Conservation (phyloP, 768 basidiomycete genomes). For the Hemileccinum impolitum region DNA sequence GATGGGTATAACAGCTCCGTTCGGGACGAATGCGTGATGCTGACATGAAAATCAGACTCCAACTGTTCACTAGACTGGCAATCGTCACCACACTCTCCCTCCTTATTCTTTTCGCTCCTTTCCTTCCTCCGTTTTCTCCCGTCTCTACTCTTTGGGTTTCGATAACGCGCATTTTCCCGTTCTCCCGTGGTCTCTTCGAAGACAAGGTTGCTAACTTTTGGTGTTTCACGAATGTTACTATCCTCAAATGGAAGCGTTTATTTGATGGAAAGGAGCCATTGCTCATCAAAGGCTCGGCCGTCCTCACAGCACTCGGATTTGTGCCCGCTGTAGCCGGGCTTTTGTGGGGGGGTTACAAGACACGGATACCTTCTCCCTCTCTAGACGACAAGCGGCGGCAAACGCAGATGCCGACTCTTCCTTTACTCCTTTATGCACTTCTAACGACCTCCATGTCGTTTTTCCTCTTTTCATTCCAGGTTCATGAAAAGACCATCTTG, state of each 20-base stretch:
- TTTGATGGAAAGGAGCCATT: conserved; percentile 39
- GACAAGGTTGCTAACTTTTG: conserved; percentile 98
- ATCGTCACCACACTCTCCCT: conserved; percentile 61
- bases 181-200: conserved; percentile 86
- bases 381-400: not conserved
- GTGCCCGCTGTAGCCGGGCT: conserved; percentile 53
- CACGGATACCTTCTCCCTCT: conserved; percentile 13
- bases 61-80: conserved; percentile 65
- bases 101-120: conserved; percentile 71
- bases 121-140: conserved; percentile 66
- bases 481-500: conserved; percentile 92
- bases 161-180: conserved; percentile 84
- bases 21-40: not conserved
- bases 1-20: conserved; percentile 53
- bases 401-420: conserved; percentile 50
- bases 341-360: conserved; percentile 36
- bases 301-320: conserved; percentile 69
- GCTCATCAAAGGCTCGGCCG: conserved; percentile 64
- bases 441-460: conserved; percentile 85
- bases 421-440: conserved; percentile 76
- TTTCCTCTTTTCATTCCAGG: conserved; percentile 95
- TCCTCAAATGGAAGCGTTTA: conserved; percentile 74
- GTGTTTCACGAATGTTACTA: conserved; percentile 82
- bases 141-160: conserved; percentile 53
- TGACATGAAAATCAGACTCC: conserved; percentile 29